Percentiles rank a stretch among this genome's conserved stretches.
These are phyloP conservation scores for Nemophila menziesii DNA, from an alignment of 257 asterid species.

Conservation along the genomic window DNA sequence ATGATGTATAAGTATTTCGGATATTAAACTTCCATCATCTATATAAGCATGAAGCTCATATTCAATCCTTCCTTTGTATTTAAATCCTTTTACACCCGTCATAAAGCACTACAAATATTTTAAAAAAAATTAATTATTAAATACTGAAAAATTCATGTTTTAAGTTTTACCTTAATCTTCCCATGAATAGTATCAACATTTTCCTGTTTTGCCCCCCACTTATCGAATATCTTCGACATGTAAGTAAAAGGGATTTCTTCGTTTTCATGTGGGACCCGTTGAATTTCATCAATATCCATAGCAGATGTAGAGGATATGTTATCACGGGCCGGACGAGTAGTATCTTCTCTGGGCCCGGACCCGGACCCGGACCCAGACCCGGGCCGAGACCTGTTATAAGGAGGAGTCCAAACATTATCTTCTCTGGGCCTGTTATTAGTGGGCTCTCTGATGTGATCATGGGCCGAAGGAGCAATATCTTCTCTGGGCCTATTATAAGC, in stretches of 20 bases:
- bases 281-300: slow-evolving; percentile 42
- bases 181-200: slow-evolving; percentile 43
- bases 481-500: background rate
- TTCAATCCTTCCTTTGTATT: slow-evolving; percentile 36
- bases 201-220: slow-evolving; percentile 32
- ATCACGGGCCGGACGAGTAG: background rate
- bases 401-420: background rate
- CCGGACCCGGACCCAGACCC: too few species aligned
- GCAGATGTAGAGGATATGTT: slow-evolving; percentile 6
- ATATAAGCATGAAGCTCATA: slow-evolving; percentile 67
- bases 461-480: background rate
- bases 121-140: background rate
- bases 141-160: background rate
- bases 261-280: slow-evolving; percentile 30
- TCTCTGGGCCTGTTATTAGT: background rate
- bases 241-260: slow-evolving; percentile 71
- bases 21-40: slow-evolving; percentile 96
- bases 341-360: background rate
- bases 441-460: background rate
- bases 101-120: slow-evolving; percentile 49
- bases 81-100: slow-evolving; percentile 76
- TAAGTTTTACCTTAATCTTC: slow-evolving; percentile 83
- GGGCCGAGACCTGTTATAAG: slow-evolving; percentile 1
- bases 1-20: slow-evolving; percentile 67
- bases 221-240: slow-evolving; percentile 73